These are phyloP conservation scores for Picea engelmannii DNA, from an alignment of 83 land plant species.

Conservation along the genomic window DNA sequence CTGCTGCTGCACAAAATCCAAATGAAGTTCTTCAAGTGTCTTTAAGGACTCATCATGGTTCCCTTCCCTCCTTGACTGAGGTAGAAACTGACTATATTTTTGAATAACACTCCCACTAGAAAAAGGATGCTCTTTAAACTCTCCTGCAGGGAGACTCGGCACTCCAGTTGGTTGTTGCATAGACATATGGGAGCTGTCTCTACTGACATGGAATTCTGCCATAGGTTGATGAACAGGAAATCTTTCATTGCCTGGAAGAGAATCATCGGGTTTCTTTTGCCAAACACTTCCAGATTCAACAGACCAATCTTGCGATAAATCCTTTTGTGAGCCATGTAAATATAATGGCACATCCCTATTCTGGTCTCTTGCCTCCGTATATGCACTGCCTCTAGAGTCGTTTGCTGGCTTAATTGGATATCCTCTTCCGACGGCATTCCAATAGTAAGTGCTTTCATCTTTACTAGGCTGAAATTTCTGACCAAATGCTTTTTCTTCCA, in stretches of 20 bases:
- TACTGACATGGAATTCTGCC: neutral
- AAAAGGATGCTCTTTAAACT: conserved; percentile 7
- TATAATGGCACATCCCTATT: neutral
- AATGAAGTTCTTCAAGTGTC: conserved; percentile 15
- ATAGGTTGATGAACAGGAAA: neutral
- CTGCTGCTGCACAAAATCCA: conserved; percentile 14
- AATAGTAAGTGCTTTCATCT: neutral
- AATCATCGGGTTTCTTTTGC: neutral
- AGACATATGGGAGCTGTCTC: neutral
- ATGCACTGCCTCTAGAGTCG: neutral
- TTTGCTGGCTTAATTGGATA: neutral
- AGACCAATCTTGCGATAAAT: neutral
- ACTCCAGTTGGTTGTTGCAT: neutral
- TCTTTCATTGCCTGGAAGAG: neutral
- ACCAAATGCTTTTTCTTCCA: neutral
- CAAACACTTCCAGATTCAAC: conserved; percentile 9
- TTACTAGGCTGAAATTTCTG: neutral
- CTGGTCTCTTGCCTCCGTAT: neutral
- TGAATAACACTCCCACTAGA: neutral
- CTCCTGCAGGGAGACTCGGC: neutral
- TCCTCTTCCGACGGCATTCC: neutral
- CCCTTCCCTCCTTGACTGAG: neutral
- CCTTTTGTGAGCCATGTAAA: conserved; percentile 5
- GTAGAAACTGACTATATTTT: neutral
- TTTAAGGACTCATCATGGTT: neutral